Base-by-base conservation (phyloP, 2,329 filamentous ascomycete species). In the Cyphellophora attinorum region DNA sequence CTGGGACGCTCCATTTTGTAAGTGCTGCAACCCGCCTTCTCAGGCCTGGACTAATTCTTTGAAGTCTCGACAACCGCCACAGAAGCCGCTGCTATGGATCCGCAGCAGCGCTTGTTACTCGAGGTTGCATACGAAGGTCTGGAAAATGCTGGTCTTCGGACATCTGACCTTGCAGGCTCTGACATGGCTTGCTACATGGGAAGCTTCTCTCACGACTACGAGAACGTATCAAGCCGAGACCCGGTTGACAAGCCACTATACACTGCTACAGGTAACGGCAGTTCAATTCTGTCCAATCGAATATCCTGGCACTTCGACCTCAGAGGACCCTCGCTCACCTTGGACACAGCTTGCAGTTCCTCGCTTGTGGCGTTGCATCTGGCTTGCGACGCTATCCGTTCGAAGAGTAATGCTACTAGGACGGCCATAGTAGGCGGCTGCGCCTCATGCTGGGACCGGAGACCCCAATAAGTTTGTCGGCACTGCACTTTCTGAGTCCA, bases 1-100 rank as follows among this genome's bases (percentile, higher is more conserved):
- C 3, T 58, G 56, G 34, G 51, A 54, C 43, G 44, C 51, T 3
- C 27, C 34, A 2, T 52, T 54, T 35, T 54, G n/a, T n/a, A n/a
- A n/a, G n/a, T n/a, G n/a, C n/a, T n/a, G n/a, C n/a, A n/a, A n/a
- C n/a, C n/a, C n/a, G n/a, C n/a, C n/a, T n/a, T n/a, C n/a, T n/a
- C n/a, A n/a, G n/a, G n/a, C n/a, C n/a, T n/a, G n/a, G n/a, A n/a
- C n/a, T n/a, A n/a, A n/a, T n/a, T n/a, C n/a, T n/a, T n/a, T n/a
- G n/a, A n/a, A n/a, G n/a, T 54, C 33, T 36, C 31, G 5, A 42
- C 49, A 15, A 37, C 42, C 3, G 27, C 38, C 4, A 33, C 33
- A 2, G 52, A 53, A 28, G 51, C 42, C 5, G 34, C 38, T 23
- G 34, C 36, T 10, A 45, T 53, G 29, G 52, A 54, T 37, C 52